Conservation (phyloP, 495 filamentous ascomycete genomes). For the Talaromyces ruber region DNA sequence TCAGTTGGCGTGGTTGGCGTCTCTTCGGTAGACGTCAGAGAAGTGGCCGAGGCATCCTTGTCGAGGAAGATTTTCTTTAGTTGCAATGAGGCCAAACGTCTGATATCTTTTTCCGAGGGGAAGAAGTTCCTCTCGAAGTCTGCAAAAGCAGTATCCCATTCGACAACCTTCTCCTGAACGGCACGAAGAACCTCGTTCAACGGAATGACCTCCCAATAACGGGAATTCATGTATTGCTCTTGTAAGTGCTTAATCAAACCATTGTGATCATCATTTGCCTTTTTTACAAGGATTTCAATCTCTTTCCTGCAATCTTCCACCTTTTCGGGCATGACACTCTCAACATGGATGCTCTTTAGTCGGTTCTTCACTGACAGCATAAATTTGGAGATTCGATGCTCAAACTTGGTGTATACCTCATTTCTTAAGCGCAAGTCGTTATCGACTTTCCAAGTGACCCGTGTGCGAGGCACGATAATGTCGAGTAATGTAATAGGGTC, state of each 20-base stretch:
- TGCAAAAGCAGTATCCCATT: slow-evolving; percentile 85
- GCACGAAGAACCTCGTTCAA: slow-evolving; percentile 79
- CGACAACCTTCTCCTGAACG: slow-evolving; percentile 85
- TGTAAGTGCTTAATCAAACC: slow-evolving; percentile 68
- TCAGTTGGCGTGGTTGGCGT: slow-evolving; percentile 29
- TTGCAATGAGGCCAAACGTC: slow-evolving; percentile 81
- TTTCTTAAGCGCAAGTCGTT: slow-evolving; percentile 87
- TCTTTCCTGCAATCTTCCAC: slow-evolving; percentile 70
- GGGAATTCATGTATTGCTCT: slow-evolving; percentile 82
- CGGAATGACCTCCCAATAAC: slow-evolving; percentile 93
- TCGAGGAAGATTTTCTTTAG: slow-evolving; percentile 94
- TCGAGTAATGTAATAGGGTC: slow-evolving; percentile 90
- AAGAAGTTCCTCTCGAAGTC: slow-evolving; percentile 92
- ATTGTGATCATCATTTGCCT: slow-evolving; percentile 71
- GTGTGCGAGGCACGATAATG: slow-evolving; percentile 81
- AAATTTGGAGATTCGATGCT: slow-evolving; percentile 75
- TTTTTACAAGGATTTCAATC: slow-evolving; percentile 64
- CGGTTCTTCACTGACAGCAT: slow-evolving; percentile 76
- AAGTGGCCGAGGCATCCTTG: slow-evolving; percentile 63
- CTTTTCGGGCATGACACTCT: slow-evolving; percentile 83
- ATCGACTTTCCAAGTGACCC: slow-evolving; percentile 95
- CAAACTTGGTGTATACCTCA: slow-evolving; percentile 70
- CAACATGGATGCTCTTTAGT: slow-evolving; percentile 78
- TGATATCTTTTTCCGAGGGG: slow-evolving; percentile 94
- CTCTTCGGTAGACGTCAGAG: slow-evolving; percentile 57